A percentile compares a stretch with the other conserved stretches of the same genome.
phyloP scores from a whole-genome alignment of 2,329 filamentous ascomycete genomes.

The Colletotrichum sansevieriae region DNA sequence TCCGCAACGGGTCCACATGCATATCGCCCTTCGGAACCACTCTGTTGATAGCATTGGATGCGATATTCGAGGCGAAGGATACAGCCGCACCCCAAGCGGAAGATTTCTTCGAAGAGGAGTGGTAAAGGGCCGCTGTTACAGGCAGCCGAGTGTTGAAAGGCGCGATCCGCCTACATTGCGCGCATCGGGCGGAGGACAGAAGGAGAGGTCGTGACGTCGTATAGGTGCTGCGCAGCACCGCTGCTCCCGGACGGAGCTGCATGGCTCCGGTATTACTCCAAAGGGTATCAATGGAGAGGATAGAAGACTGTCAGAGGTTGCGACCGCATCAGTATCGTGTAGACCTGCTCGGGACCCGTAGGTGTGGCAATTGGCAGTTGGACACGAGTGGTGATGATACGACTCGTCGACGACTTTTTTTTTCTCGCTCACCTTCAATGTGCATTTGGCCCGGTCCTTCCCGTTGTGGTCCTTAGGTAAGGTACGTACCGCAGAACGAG shows the following conservation, averaged over 20 bases:
- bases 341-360: slow-evolving; percentile 4
- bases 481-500: slow-evolving; percentile 17
- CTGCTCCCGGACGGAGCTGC: slow-evolving; percentile 68
- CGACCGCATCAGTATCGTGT: slow-evolving; percentile 18
- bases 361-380: slow-evolving; percentile 34
- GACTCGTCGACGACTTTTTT: slow-evolving; percentile 34
- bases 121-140: slow-evolving; percentile 54
- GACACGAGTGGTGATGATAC: slow-evolving; percentile 19
- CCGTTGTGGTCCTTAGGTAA: slow-evolving; percentile 27
- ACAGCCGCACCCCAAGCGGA: slow-evolving; percentile 85
- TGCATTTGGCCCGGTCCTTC: slow-evolving; percentile 22
- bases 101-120: slow-evolving; percentile 59
- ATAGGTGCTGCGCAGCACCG: slow-evolving; percentile 59
- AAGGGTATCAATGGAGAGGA: slow-evolving; percentile 28
- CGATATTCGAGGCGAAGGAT: slow-evolving; percentile 76
- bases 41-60: slow-evolving; percentile 75
- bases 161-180: slow-evolving; percentile 53
- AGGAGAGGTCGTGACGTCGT: slow-evolving; percentile 41
- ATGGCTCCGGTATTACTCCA: slow-evolving; percentile 53
- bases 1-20: slow-evolving; percentile 86
- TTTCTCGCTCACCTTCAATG: slow-evolving; percentile 17
- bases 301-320: slow-evolving; percentile 4
- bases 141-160: slow-evolving; percentile 51
- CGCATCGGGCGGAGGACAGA: slow-evolving; percentile 46
- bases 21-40: slow-evolving; percentile 72